These are phyloP conservation scores for Ustilago nuda DNA, from an alignment of 1,284 basidiomycete genomes.

Conservation along the genomic window DNA sequence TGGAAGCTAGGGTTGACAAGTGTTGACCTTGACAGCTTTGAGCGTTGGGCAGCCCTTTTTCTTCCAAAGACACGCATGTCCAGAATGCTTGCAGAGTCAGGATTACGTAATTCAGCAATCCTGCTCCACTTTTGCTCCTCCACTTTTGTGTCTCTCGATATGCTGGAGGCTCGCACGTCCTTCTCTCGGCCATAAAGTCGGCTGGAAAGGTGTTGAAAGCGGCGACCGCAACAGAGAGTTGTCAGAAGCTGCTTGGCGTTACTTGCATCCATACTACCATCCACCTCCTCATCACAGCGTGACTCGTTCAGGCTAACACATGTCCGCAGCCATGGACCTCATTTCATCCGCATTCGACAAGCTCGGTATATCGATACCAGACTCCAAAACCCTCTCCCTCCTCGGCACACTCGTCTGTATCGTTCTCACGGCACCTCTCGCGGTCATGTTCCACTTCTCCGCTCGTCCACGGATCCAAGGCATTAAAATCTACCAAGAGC, in stretches of 20 bases:
- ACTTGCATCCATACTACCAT: neutral
- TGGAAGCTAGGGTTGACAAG: neutral
- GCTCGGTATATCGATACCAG: slow-evolving; percentile 29
- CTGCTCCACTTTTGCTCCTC: slow-evolving; percentile 26
- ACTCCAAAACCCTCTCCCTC: slow-evolving; percentile 39
- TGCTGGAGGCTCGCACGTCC: slow-evolving; percentile 5
- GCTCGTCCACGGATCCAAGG: slow-evolving; percentile 31
- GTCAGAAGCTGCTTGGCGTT: neutral
- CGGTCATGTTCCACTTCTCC: slow-evolving; percentile 36
- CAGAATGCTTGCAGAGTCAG: slow-evolving; percentile 10
- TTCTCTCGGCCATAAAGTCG: neutral
- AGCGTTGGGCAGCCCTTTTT: slow-evolving; percentile 4
- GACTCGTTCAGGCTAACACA: neutral
- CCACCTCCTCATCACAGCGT: too few relatives aligned
- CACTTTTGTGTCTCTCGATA: slow-evolving; percentile 2
- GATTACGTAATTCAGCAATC: slow-evolving; percentile 21
- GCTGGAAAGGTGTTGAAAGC: slow-evolving; percentile 7
- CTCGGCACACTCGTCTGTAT: slow-evolving; percentile 37
- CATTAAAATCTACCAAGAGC: slow-evolving; percentile 73
- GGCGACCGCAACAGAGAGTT: neutral
- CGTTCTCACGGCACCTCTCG: slow-evolving; percentile 21
- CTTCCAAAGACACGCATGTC: slow-evolving; percentile 4
- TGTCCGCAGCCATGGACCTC: slow-evolving; percentile 35
- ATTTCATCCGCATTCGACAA: slow-evolving; percentile 16
- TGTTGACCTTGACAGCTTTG: neutral